Evolutionary conservation across 2,329 filamentous ascomycete species (phyloP).

Genomic region (Zalaria sp.): DNA sequence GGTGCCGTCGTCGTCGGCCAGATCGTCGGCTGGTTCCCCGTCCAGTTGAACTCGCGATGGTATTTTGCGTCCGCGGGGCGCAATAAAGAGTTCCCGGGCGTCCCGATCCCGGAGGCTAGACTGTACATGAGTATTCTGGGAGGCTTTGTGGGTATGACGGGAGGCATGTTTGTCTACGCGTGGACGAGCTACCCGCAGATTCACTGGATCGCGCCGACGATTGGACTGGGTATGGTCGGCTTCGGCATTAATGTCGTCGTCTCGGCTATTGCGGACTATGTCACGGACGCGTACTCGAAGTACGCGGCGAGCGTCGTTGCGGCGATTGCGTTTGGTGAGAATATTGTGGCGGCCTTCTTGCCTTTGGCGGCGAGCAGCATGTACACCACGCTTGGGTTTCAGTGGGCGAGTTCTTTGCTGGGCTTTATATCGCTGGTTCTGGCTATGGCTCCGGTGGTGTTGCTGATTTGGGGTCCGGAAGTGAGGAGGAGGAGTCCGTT

Average conservation of each 20-base stretch:
- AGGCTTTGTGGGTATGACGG: slow-evolving; percentile 31
- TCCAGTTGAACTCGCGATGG: slow-evolving; percentile 15
- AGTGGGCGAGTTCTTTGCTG: slow-evolving; percentile 35
- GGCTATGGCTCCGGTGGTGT: slow-evolving; percentile 29
- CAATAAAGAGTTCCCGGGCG: slow-evolving; percentile 21
- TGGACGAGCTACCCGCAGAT: slow-evolving; percentile 31
- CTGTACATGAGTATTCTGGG: slow-evolving; percentile 29
- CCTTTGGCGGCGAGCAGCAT: slow-evolving; percentile 32
- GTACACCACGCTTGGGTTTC: slow-evolving; percentile 33
- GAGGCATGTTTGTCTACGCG: slow-evolving; percentile 37
- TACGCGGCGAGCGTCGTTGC: slow-evolving; percentile 37
- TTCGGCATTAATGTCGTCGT: slow-evolving; percentile 35
- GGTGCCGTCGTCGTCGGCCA: slow-evolving; percentile 32
- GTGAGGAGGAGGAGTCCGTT: slow-evolving; percentile 19
- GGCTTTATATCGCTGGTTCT: slow-evolving; percentile 29
- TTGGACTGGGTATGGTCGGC: slow-evolving; percentile 34
- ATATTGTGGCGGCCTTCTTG: slow-evolving; percentile 32
- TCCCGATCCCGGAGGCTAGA: slow-evolving; percentile 29
- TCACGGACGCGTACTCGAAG: slow-evolving; percentile 34
- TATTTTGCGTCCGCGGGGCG: slow-evolving; percentile 27
- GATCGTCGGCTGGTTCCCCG: slow-evolving; percentile 24
- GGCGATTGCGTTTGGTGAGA: slow-evolving; percentile 35
- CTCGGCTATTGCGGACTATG: slow-evolving; percentile 31
- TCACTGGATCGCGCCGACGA: slow-evolving; percentile 33
- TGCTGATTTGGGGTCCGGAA: slow-evolving; percentile 20